phyloP scores from a whole-genome alignment of 371 early-diverging fungal species.

The Mortierella sp. region DNA sequence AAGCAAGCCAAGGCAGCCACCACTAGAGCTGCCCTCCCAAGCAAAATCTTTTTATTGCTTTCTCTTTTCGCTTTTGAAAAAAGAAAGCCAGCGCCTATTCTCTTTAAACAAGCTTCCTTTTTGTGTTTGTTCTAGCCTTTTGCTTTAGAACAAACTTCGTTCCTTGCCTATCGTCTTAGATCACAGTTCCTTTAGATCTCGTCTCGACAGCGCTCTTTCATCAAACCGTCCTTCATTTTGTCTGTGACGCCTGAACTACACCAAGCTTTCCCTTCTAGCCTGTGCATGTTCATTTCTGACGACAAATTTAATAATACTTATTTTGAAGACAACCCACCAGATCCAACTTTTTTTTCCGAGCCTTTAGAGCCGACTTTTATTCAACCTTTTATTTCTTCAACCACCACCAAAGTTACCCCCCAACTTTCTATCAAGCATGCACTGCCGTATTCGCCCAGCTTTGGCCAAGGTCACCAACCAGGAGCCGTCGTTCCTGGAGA shows the following conservation, averaged over 20 bases:
- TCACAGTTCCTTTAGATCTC: constrained; percentile 17
- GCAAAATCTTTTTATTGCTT: constrained; percentile 2
- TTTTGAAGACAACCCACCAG: constrained; percentile 41
- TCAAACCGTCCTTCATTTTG: constrained; percentile 12
- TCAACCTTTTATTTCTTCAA: constrained; percentile 12
- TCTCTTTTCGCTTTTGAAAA: constrained; percentile 7
- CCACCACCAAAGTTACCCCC: not conserved
- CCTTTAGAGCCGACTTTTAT: constrained; percentile 33
- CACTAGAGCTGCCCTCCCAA: constrained; percentile 1
- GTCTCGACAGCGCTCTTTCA: constrained; percentile 13
- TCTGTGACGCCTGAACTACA: constrained; percentile 25
- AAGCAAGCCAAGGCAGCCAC: constrained; percentile 2
- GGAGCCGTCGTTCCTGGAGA: constrained; percentile 10
- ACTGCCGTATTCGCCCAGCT: constrained; percentile 18
- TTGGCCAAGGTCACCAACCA: constrained; percentile 9
- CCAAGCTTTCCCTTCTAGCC: constrained; percentile 30
- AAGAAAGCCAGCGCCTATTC: not conserved
- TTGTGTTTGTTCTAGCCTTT: constrained; percentile 31
- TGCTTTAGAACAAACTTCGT: constrained; percentile 20
- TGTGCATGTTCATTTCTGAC: constrained; percentile 54
- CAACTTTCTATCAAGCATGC: constrained; percentile 12
- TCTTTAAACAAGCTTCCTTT: not conserved
- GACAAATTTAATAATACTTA: constrained; percentile 28
- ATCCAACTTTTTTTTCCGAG: constrained; percentile 21
- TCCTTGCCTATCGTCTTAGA: constrained; percentile 14